Percentiles rank a stretch among this genome's conserved stretches.
Conservation (phyloP, 371 early-diverging fungal genomes). For the Mortierella sp. region DNA sequence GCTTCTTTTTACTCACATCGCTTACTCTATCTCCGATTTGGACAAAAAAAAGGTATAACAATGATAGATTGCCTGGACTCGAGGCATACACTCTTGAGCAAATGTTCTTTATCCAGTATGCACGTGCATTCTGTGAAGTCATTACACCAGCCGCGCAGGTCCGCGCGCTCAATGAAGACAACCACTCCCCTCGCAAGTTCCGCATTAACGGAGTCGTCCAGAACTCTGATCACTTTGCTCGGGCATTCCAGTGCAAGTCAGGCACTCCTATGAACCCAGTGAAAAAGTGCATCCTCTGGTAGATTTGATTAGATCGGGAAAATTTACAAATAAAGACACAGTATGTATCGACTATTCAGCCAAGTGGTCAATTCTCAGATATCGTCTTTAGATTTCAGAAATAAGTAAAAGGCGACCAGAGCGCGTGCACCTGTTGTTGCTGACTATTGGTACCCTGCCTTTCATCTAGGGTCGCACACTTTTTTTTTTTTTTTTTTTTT, state of each 20-base stretch:
- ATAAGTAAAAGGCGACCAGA: no score
- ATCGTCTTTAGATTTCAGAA: no score
- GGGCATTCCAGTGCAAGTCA: conserved; percentile 70
- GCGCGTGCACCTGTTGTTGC: no score
- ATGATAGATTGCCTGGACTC: conserved; percentile 25
- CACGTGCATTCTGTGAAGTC: conserved; percentile 23
- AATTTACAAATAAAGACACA: no score
- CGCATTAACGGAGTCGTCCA: conserved; percentile 65
- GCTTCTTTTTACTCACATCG: not conserved
- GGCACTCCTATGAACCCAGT: conserved; percentile 66
- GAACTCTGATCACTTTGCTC: conserved; percentile 71
- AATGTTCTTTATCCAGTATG: conserved; percentile 47
- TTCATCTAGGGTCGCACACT: no score
- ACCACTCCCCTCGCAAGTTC: conserved; percentile 25
- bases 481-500: no score
- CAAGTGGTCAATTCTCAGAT: no score
- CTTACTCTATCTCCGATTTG: not conserved
- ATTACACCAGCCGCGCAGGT: conserved; percentile 12
- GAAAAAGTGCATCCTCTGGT: no score
- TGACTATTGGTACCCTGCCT: no score
- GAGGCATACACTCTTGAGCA: conserved; percentile 28
- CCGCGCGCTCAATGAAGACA: conserved; percentile 9
- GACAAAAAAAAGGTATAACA: conserved; percentile 21
- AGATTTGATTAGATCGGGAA: no score
- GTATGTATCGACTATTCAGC: no score